Evolutionary conservation across 1,139 yeast species (phyloP).

Genomic region (Geotrichum cucujoidarum): DNA sequence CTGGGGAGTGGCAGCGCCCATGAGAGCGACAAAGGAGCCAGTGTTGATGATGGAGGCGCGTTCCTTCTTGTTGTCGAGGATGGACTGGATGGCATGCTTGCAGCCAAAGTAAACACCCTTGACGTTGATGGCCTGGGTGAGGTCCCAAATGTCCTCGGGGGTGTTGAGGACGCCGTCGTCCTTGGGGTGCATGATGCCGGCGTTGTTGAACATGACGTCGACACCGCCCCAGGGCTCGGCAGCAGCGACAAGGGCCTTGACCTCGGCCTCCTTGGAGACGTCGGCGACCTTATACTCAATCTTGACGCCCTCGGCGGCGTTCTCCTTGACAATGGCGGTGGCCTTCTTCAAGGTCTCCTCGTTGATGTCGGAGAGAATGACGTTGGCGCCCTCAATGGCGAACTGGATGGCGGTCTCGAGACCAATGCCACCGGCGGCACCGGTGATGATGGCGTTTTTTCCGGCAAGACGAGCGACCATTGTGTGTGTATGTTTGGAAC

Average conservation of each 20-base stretch:
- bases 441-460: conserved; percentile 55
- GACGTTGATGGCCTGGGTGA: conserved; percentile 49
- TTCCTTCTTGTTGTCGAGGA: conserved; percentile 45
- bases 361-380: conserved; percentile 58
- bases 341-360: conserved; percentile 34
- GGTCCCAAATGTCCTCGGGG: conserved; percentile 46
- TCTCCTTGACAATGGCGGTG: conserved; percentile 28
- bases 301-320: conserved; percentile 26
- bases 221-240: conserved; percentile 50
- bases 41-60: conserved; percentile 57
- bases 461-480: conserved; percentile 46
- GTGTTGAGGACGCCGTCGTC: conserved; percentile 46
- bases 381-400: conserved; percentile 43
- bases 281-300: conserved; percentile 32
- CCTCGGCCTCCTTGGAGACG: conserved; percentile 37
- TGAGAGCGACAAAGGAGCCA: conserved; percentile 57
- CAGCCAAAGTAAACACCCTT: conserved; percentile 58
- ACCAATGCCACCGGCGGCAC: conserved; percentile 54
- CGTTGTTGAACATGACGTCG: conserved; percentile 62
- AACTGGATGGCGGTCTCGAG: conserved; percentile 39
- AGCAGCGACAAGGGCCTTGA: conserved; percentile 35
- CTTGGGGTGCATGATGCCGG: conserved; percentile 72
- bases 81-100: conserved; percentile 47
- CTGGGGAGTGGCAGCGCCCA: conserved; percentile 40
- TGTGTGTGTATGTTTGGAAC: too few relatives aligned